phyloP scores from a whole-genome alignment of 1,284 basidiomycete genomes.

The Rhodotorula sp. region DNA sequence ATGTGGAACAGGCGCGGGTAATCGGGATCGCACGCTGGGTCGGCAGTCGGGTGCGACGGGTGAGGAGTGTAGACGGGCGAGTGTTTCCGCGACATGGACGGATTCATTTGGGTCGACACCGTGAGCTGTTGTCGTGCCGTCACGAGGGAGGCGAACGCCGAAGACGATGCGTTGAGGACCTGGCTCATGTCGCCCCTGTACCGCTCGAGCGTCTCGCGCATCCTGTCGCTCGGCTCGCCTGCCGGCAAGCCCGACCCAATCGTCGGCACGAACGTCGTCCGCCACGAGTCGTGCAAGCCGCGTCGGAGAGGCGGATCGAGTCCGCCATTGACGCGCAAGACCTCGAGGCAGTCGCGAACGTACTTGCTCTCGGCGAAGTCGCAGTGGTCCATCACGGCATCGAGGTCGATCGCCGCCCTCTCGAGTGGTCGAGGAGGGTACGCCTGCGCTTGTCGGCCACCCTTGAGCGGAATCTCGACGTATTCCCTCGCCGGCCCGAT shows the following conservation, averaged over 20 bases:
- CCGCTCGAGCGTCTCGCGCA: constrained; percentile 15
- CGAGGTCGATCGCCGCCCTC: constrained; percentile 79
- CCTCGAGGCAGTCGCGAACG: constrained; percentile 73
- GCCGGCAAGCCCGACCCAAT: neutral
- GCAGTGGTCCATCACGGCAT: constrained; percentile 82
- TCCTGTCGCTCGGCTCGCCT: constrained; percentile 4
- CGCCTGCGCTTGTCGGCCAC: constrained; percentile 40
- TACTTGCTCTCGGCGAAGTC: constrained; percentile 75
- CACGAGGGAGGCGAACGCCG: constrained; percentile 24
- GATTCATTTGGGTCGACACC: constrained; percentile 13
- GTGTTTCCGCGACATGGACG: constrained; percentile 12
- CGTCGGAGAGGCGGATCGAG: constrained; percentile 58
- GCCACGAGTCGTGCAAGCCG: constrained; percentile 52
- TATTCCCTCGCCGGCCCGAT: constrained; percentile 72
- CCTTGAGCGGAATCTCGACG: constrained; percentile 62
- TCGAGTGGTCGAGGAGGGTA: constrained; percentile 74
- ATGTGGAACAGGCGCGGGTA: constrained; percentile 76
- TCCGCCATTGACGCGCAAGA: constrained; percentile 56
- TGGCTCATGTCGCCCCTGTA: constrained; percentile 23
- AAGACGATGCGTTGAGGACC: constrained; percentile 18
- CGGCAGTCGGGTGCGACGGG: constrained; percentile 47
- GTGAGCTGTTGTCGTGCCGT: constrained; percentile 31
- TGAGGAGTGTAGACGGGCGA: constrained; percentile 44
- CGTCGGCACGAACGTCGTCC: constrained; percentile 40
- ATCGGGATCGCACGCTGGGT: constrained; percentile 63